phyloP scores from a whole-genome alignment of 305 asterid genomes.

The Lippia alba region DNA sequence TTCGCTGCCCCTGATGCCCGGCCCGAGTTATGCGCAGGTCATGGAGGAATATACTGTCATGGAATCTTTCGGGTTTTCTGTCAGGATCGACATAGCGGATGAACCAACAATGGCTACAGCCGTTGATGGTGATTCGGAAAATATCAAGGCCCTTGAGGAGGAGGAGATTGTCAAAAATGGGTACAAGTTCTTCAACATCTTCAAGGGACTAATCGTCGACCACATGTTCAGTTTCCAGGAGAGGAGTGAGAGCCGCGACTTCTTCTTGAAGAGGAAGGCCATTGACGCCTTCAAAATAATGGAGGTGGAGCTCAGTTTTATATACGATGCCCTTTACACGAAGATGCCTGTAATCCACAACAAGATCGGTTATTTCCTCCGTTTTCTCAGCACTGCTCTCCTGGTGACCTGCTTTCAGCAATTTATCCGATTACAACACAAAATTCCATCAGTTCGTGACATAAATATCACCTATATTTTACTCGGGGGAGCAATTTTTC shows the following conservation, averaged over 20 bases:
- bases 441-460: neutral
- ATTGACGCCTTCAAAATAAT: conserved; percentile 32
- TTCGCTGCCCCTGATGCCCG: conserved; percentile 32
- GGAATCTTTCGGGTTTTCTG: too few species aligned
- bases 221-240: conserved; percentile 38
- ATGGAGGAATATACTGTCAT: conserved; percentile 42
- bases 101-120: neutral
- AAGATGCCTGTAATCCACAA: conserved; percentile 28
- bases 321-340: conserved; percentile 41
- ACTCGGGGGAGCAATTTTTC: neutral
- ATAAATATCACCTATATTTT: neutral
- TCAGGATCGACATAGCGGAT: neutral
- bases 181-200: conserved; percentile 9
- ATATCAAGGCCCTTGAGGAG: neutral
- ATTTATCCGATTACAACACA: conserved; percentile 29
- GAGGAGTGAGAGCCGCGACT: conserved; percentile 23
- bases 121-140: neutral
- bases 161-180: conserved; percentile 2
- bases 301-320: conserved; percentile 42
- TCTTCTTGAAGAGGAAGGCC: neutral
- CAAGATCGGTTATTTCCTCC: neutral
- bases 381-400: conserved; percentile 32
- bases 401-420: conserved; percentile 29
- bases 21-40: conserved; percentile 44
- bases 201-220: too few species aligned